These are phyloP conservation scores for Periconia sp. DNA, from an alignment of 2,329 filamentous ascomycete species.

Conservation along the genomic window DNA sequence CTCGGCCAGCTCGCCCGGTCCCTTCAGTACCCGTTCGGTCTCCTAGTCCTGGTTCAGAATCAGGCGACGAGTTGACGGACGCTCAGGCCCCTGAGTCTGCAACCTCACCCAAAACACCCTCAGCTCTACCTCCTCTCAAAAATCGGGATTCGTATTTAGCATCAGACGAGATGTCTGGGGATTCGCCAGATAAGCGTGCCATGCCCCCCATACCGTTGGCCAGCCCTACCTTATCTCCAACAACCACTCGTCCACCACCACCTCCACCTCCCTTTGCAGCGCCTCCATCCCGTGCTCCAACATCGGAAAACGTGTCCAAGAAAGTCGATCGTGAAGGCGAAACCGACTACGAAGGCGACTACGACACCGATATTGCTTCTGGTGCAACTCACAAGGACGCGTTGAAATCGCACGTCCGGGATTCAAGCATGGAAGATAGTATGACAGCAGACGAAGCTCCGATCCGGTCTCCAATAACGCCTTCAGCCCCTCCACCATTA, in stretches of 20 bases:
- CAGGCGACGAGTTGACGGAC: slow-evolving; percentile 75
- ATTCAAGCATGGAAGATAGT: slow-evolving; percentile 72
- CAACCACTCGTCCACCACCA: slow-evolving; percentile 43
- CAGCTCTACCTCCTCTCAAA: slow-evolving; percentile 37
- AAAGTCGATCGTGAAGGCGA: slow-evolving; percentile 70
- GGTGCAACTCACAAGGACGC: slow-evolving; percentile 93
- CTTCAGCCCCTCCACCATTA: slow-evolving; percentile 36
- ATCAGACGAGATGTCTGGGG: slow-evolving; percentile 36
- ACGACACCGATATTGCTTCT: slow-evolving; percentile 96
- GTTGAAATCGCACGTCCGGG: slow-evolving; percentile 76
- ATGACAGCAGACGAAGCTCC: slow-evolving; percentile 56
- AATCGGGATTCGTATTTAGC: slow-evolving; percentile 44
- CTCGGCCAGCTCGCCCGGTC: slow-evolving; percentile 63
- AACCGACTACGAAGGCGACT: slow-evolving; percentile 95
- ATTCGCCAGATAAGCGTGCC: slow-evolving; percentile 34
- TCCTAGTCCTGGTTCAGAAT: slow-evolving; percentile 77
- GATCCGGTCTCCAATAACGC: slow-evolving; percentile 43
- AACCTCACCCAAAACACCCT: slow-evolving; percentile 30
- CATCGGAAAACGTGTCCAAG: slow-evolving; percentile 30
- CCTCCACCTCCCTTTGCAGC: slow-evolving; percentile 48
- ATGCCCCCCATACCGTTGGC: slow-evolving; percentile 57
- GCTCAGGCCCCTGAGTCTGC: slow-evolving; percentile 38
- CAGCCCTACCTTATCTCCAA: slow-evolving; percentile 38
- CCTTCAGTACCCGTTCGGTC: slow-evolving; percentile 61
- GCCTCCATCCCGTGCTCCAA: slow-evolving; percentile 40